These are phyloP conservation scores for Lonicera japonica DNA, from an alignment of 129 eudicot genomes.

Conservation along the genomic window DNA sequence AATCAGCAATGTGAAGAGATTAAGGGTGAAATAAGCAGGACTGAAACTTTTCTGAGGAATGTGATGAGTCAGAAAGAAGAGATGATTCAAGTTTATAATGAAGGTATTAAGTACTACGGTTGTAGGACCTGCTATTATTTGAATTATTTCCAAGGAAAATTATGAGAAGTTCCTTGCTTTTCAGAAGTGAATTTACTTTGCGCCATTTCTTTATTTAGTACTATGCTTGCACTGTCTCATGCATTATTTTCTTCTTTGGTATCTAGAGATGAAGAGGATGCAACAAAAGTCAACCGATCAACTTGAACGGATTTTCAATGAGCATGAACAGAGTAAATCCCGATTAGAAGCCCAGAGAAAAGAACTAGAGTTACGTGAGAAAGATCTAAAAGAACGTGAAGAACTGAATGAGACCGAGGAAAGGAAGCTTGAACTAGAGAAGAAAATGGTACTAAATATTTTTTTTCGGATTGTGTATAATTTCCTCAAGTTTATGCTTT, in stretches of 20 bases:
- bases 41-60: conserved; percentile 25
- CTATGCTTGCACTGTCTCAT: not conserved
- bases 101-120: conserved; percentile 21
- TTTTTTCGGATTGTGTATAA: not conserved
- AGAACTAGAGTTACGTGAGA: conserved; percentile 31
- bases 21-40: conserved; percentile 33
- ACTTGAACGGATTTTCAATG: conserved; percentile 27
- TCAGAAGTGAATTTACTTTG: not conserved
- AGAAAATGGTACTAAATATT: conserved; percentile 36
- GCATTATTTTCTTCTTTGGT: not conserved
- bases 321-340: conserved; percentile 37
- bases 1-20: conserved; percentile 41
- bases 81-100: conserved; percentile 35
- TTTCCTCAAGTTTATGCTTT: not conserved
- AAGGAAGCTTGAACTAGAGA: conserved; percentile 41
- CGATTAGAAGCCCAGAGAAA: conserved; percentile 32
- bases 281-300: conserved; percentile 20
- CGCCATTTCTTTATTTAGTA: conserved; percentile 1
- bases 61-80: conserved; percentile 42
- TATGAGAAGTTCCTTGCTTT: not conserved
- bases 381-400: conserved; percentile 37
- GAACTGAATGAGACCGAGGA: conserved; percentile 47
- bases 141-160: not conserved
- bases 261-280: conserved; percentile 7
- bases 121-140: not conserved